A percentile compares a stretch with the other conserved stretches of the same genome.
These are phyloP conservation scores for Botrytis pseudocinerea DNA, from an alignment of 2,329 filamentous ascomycete species.

Conservation along the genomic window DNA sequence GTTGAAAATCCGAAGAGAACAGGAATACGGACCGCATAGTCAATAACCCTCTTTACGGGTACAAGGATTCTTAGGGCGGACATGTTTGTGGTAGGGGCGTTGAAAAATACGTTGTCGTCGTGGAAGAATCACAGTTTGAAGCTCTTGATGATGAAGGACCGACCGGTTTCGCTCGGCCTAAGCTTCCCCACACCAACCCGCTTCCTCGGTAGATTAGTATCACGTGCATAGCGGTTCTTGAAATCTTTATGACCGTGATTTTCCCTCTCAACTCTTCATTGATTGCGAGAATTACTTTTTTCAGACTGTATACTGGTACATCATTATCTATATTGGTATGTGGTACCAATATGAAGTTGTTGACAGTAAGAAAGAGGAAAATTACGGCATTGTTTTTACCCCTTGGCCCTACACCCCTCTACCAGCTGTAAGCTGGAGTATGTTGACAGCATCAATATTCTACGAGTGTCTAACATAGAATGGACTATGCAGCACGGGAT, in stretches of 20 bases:
- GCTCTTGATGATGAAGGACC: slow-evolving; percentile 17
- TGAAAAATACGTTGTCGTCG: neutral
- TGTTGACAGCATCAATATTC: neutral
- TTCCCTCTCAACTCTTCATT: neutral
- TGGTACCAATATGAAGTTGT: neutral
- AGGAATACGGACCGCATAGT: slow-evolving; percentile 66
- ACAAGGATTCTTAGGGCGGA: slow-evolving; percentile 73
- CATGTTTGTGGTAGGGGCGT: slow-evolving; percentile 45
- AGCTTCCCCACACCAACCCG: slow-evolving; percentile 20
- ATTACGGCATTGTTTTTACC: neutral
- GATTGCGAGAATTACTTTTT: too few relatives aligned
- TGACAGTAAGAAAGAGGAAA: neutral
- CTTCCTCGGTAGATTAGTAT: slow-evolving; percentile 9
- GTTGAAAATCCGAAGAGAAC: neutral
- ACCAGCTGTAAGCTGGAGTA: neutral
- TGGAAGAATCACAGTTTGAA: slow-evolving; percentile 13
- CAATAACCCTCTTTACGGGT: slow-evolving; percentile 81
- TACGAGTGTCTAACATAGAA: neutral
- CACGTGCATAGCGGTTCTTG: neutral
- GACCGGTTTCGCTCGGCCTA: slow-evolving; percentile 21
- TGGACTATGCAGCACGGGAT: neutral
- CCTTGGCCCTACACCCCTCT: neutral
- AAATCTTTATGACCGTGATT: neutral
- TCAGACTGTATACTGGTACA: neutral
- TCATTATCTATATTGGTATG: neutral